Base-by-base conservation (phyloP, 1,139 yeast species). In the Debaryomyces udenii region DNA sequence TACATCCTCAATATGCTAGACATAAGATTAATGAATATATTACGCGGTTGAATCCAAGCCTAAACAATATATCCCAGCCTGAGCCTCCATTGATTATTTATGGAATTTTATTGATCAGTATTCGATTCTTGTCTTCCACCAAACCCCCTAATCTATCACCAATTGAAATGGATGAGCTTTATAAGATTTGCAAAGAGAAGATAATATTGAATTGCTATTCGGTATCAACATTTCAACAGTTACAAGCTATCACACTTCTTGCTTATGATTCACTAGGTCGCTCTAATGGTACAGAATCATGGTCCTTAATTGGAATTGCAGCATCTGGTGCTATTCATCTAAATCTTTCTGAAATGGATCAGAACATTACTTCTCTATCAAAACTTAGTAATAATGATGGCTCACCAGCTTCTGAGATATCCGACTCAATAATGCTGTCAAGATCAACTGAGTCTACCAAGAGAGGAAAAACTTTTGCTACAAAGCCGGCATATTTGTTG, bases 261-360 rank as follows among this genome's bases (percentile, higher is more conserved):
- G 64, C 66, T 1, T 53, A 53, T 30, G 51, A 60, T 11, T 48
- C 57, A n/a, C 55, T 52, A 41, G 59, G 66, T 3, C 46, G 50
- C 23, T 43, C 55, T n/a, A 59, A 57, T 33, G 54, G 55, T 35
- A 52, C 55, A 22, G 66, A 62, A 36, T 47, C 65, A 3, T 62
- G 66, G 66, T 55, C 61, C 11, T 35, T 58, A 27, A 50, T 61
- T n/a, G 35, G 35, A 2, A 23, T 35, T 10, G 20, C 31, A 27
- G 27, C 39, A 9, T 30, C 42, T 10, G 42, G 42, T n/a, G 42
- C 33, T 11, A 31, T 35, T 14, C 42, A 39, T 18, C 30, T 39
- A 13, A 35, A 35, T 31, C 35, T 39, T 9, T 27, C 33, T 3
- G 16, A 30, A 10, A 18, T 49, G 40, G 13, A 17, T 6, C n/a